Percentiles rank a stretch among this genome's conserved stretches.
phyloP scores from a whole-genome alignment of 2,329 filamentous ascomycete species.

The Fusarium virguliforme region DNA sequence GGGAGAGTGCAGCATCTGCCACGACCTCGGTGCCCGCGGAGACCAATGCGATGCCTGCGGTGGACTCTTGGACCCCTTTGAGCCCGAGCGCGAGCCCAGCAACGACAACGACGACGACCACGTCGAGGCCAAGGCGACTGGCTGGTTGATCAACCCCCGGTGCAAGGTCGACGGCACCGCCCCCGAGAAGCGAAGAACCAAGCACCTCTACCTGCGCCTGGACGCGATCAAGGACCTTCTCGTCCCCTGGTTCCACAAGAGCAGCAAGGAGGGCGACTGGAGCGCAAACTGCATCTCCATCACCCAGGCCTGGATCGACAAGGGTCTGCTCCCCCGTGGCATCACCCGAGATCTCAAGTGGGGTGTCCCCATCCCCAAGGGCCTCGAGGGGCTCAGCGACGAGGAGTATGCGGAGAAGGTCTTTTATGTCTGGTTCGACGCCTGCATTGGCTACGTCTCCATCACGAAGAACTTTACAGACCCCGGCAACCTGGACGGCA shows the following conservation, averaged over 20 bases:
- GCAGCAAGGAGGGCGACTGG: constrained; percentile 83
- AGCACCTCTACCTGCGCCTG: constrained; percentile 90
- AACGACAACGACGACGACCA: constrained; percentile 53
- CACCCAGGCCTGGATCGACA: constrained; percentile 84
- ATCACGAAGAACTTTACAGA: constrained; percentile 92
- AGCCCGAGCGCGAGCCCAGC: constrained; percentile 63
- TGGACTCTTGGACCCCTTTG: constrained; percentile 78
- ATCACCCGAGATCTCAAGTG: constrained; percentile 95
- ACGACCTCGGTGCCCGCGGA: constrained; percentile 79
- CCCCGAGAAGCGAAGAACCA: constrained; percentile 85
- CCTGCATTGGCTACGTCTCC: constrained; percentile 94
- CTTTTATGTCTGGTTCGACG: constrained; percentile 94
- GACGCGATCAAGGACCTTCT: constrained; percentile 86
- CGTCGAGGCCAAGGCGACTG: constrained; percentile 58
- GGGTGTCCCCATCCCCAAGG: constrained; percentile 75
- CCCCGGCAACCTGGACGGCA: constrained; percentile 60
- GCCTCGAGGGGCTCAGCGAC: constrained; percentile 65
- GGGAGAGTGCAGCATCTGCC: constrained; percentile 82
- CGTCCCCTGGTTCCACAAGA: constrained; percentile 82
- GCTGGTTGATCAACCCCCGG: constrained; percentile 81
- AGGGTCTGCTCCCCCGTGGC: constrained; percentile 87
- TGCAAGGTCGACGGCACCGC: constrained; percentile 93
- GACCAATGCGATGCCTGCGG: constrained; percentile 86
- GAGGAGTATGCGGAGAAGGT: constrained; percentile 76
- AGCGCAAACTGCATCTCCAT: constrained; percentile 82